Evolutionary conservation across 2,329 filamentous ascomycete genomes (phyloP).

Genomic region (Fusarium sp.): DNA sequence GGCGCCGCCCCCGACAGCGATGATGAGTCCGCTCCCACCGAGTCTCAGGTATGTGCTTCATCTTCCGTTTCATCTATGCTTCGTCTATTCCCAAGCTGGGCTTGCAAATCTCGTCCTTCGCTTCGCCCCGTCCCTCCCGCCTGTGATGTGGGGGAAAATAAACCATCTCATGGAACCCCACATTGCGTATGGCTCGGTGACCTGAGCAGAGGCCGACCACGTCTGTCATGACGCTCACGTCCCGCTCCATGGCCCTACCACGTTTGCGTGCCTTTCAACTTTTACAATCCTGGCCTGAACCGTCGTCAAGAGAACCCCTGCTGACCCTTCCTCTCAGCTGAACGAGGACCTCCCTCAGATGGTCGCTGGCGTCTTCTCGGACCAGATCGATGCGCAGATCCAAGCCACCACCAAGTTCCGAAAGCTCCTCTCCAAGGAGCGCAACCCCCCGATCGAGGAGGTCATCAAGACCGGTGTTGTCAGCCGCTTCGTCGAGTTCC

Average conservation of each 20-base stretch:
- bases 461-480: conserved; percentile 99
- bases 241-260: conserved; percentile 17
- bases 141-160: conserved; percentile 50
- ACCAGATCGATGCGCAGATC: conserved; percentile 98
- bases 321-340: conserved; percentile 68
- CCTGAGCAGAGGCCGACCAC: conserved; percentile 26
- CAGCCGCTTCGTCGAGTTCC: conserved; percentile 96
- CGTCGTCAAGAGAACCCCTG: conserved; percentile 16
- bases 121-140: conserved; percentile 38
- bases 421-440: conserved; percentile 97
- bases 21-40: conserved; percentile 93
- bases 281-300: conserved; percentile 5
- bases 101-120: conserved; percentile 22
- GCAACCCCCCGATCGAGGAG: conserved; percentile 98
- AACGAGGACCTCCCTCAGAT: conserved; percentile 98
- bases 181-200: conserved; percentile 41
- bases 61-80: conserved; percentile 25
- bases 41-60: conserved; percentile 82
- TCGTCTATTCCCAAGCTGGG: conserved; percentile 2
- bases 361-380: conserved; percentile 97
- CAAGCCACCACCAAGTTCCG: conserved; percentile 98
- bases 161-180: conserved; percentile 49
- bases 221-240: conserved; percentile 16
- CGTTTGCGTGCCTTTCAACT: background rate
- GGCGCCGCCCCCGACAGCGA: conserved; percentile 95